phyloP scores from a whole-genome alignment of 192 early-diverging fungal genomes.

The Cladochytrium replicatum region DNA sequence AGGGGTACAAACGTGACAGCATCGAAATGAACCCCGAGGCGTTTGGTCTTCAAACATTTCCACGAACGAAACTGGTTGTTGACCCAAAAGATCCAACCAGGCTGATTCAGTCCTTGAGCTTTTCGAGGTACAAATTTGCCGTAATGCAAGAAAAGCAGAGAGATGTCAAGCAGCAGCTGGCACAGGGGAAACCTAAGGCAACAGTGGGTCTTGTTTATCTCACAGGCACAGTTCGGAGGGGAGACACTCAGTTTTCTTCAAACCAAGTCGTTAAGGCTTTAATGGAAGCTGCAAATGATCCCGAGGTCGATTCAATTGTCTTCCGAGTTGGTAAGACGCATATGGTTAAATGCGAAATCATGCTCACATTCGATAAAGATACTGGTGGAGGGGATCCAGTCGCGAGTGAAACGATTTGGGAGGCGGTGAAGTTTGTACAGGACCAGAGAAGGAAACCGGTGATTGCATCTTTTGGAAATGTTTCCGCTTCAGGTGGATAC shows the following conservation, averaged over 20 bases:
- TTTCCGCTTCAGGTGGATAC: slow-evolving; percentile 35
- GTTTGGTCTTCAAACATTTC: no score
- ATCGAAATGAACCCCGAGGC: no score
- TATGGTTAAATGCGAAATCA: background rate
- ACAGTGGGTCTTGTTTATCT: slow-evolving; percentile 61
- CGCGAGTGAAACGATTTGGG: slow-evolving; percentile 57
- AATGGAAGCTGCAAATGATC: slow-evolving; percentile 43
- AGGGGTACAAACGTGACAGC: no score
- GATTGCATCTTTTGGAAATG: slow-evolving; percentile 54
- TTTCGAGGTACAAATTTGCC: no score
- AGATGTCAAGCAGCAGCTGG: no score
- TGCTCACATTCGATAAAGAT: slow-evolving; percentile 24
- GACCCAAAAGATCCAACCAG: no score
- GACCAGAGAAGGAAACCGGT: slow-evolving; percentile 50
- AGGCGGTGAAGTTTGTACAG: slow-evolving; percentile 44
- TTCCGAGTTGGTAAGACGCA: slow-evolving; percentile 42
- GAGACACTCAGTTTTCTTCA: slow-evolving; percentile 30
- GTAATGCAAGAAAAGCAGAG: no score
- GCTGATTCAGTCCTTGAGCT: no score
- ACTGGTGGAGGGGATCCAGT: slow-evolving; percentile 59
- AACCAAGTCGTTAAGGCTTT: slow-evolving; percentile 37
- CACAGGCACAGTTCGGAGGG: slow-evolving; percentile 42
- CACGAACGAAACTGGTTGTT: no score
- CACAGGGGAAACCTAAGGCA: background rate
- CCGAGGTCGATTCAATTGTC: slow-evolving; percentile 46